Evolutionary conservation across 305 asterid species (phyloP), one percentile per base, ranked within the genome.

Genomic region (Withania somnifera): DNA sequence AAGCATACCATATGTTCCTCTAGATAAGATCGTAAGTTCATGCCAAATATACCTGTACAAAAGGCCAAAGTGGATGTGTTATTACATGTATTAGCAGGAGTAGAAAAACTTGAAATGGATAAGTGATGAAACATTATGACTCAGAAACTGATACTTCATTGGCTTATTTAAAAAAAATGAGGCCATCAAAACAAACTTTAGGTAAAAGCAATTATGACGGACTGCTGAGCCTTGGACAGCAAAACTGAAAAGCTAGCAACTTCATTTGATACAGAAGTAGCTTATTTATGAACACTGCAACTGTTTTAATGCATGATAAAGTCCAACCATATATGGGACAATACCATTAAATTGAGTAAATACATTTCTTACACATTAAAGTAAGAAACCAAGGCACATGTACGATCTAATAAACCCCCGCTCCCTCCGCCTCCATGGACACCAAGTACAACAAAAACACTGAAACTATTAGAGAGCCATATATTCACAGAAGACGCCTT

Each of bases 11-110:
- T 89, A 51, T 91, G 92, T 86, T 97, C 99, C 90, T 97, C 99
- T 38, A 97, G 98, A 87, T 92, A 97, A 51, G 99, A 97, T 90
- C 89, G 90, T 89, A 97, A 87, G 93, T 97, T 97, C 99, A 97
- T 97, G 85, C 99, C 99, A 78, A 97, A 97, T 88, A 97, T 97
- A 82, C 99, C 99, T 97, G 95, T 56, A 86, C 51, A 80, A 76
- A 84, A 75, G 80, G 80, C 80, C 60, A 50, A 50, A 14, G 15
- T 19, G 19, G 75, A 73, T 28, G 4, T 32, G 30, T 19, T 54
- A n/a, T 26, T 40, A 69, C 51, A 68, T 19, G 54, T 30, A 19
- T 20, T 45, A 58, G 36, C 34, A 9, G 38, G 32, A 40, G 2
- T 11, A 11, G 32, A 69, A 68, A 68, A 40, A 40, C 34, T 11